Base-by-base conservation (phyloP, 805 yeast species). In the Hanseniaspora guilliermondii region DNA sequence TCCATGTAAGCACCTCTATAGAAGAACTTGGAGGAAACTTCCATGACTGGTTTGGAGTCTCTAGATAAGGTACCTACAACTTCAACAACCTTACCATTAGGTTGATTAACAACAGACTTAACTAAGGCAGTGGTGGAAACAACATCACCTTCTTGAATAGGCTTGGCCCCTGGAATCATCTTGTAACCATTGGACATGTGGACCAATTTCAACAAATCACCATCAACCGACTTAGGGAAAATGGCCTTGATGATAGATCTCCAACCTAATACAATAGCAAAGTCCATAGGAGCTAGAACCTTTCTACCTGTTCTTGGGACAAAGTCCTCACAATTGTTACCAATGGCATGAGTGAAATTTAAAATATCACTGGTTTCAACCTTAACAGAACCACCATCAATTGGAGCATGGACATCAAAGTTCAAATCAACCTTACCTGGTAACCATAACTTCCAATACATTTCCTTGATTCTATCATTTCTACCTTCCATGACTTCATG, bases 181-280 rank as follows among this genome's bases (percentile, higher is more conserved):
- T 80, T 80, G 77, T 91, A 94, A 58, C 95, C 89, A 70, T 93
- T 93, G 50, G 96, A 86, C 71, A 93, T 75, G 70, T 93, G 99
- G 55, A 93, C 98, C 65, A 93, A 78, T 68, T 83, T 85, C 73
- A 93, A 76, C 66, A 93, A 76, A 69, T 93, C 98, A 71, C 98
- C 98, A 68, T 94, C 97, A 64, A 93, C 94, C 59, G 83, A 80
- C 67, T 80, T 79, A 54, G 98, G 98, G 93, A 93, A 93, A 62
- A 93, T 86, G n/a, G 97, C 89, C 75, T 85, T 87, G 74, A 93
- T 91, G 67, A 93, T 91, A 49, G 97, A 94, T 73, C 84, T 85
- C 99, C 99, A 93, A 46, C 98, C 97, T 62, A 89, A 80, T 56
- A 93, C 97, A 69, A 93, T 93, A 49, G 98, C 97, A 67, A 89